phyloP scores from a whole-genome alignment of 2,329 filamentous ascomycete species.

The Venturia asperata region DNA sequence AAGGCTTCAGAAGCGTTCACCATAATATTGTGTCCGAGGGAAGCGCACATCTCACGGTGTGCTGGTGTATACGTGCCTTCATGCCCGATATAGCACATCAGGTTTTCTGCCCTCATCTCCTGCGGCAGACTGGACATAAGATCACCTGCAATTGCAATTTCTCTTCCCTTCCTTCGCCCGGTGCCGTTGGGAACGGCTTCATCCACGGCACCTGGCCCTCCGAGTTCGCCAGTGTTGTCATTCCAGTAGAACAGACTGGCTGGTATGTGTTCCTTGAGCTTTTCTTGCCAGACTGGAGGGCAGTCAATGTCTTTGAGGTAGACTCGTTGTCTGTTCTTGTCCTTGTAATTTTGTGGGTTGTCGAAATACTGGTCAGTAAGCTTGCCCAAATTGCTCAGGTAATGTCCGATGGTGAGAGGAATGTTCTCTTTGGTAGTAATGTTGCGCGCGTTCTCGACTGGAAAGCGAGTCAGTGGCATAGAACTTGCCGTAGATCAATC shows the following conservation, averaged over 20 bases:
- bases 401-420: constrained; percentile 81
- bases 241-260: constrained; percentile 85
- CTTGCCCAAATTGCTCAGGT: constrained; percentile 77
- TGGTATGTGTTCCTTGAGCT: constrained; percentile 70
- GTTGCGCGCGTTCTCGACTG: constrained; percentile 80
- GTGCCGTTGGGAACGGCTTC: constrained; percentile 37
- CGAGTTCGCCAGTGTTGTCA: constrained; percentile 57
- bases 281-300: constrained; percentile 75
- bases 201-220: constrained; percentile 49
- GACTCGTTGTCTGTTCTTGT: constrained; percentile 73
- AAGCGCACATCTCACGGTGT: constrained; percentile 96
- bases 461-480: constrained; percentile 22
- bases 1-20: constrained; percentile 70
- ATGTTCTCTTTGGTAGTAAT: constrained; percentile 66
- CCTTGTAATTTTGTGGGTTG: constrained; percentile 65
- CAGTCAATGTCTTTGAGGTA: constrained; percentile 98
- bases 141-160: constrained; percentile 70
- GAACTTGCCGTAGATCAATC: constrained; percentile 23
- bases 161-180: constrained; percentile 46
- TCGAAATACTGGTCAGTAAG: constrained; percentile 71
- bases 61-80: constrained; percentile 95
- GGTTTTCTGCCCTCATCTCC: constrained; percentile 85
- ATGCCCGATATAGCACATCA: constrained; percentile 98
- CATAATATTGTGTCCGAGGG: constrained; percentile 96
- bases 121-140: constrained; percentile 86